Base-by-base conservation (phyloP, 768 basidiomycete genomes). In the Mycena epipterygia region DNA sequence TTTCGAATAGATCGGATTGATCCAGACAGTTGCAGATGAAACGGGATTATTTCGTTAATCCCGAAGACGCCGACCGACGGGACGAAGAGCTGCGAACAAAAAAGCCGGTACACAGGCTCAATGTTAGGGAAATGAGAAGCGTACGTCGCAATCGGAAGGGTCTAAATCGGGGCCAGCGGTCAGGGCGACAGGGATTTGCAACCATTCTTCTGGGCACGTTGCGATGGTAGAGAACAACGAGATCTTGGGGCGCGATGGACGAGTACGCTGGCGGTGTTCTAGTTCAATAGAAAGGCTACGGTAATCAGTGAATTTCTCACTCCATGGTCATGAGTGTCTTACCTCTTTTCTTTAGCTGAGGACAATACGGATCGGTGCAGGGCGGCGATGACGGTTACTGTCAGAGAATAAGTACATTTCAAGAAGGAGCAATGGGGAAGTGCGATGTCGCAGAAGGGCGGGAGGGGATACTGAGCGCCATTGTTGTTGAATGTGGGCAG, bases 21-120 rank as follows among this genome's bases (percentile, higher is more conserved):
- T 5, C 71, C 67, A n/a, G 57, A 68, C 2, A 72, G 44, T 58
- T 72, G 71, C 3, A 72, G 33, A 41, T 72, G 67, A 19, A 72
- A 72, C 3, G 67, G 67, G 19, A 72, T 30, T 0, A 21, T 60
- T 46, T 72, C 71, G 1, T 46, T 25, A 9, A 64, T 55, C 19
- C 52, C 71, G 29, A 72, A 72, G 21, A 72, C 71, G 19, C 71
- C 71, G 35, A 72, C 30, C 6, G 71, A 68, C 2, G 71, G 71
- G 19, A 72, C 67, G 57, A 72, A 72, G 3, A 72, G 67, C 71
- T 72, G 29, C 14, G 30, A 66, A 33, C 6, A 48, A 14, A 25
- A n/a, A 17, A 33, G 44, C 5, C 11, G 17, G 21, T 9, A 19
- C 23, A 11, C n/a, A n/a, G n/a, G 39, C 5, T 23, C 37, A 14